Conservation (phyloP, 495 filamentous ascomycete genomes). For the Penicillium coprophilum region DNA sequence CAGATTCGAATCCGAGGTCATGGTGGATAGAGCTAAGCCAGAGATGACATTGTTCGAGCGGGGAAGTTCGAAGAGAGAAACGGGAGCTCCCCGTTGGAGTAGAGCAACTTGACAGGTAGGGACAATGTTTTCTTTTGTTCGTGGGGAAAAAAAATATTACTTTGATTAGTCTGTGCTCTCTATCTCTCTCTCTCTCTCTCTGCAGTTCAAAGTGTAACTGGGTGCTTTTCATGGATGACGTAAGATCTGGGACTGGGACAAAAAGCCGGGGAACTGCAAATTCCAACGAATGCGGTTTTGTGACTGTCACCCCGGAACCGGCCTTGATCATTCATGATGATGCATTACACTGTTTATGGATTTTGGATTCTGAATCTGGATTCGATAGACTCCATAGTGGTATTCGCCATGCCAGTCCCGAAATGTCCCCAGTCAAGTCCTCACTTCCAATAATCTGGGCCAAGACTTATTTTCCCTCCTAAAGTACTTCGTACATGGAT, state of each 20-base stretch:
- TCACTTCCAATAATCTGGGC: not conserved
- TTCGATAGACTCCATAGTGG: not conserved
- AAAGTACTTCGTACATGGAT: not conserved
- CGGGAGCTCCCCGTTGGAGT: slow-evolving; percentile 11
- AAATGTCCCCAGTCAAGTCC: not conserved
- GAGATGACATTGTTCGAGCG: slow-evolving; percentile 38
- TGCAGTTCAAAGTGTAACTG: slow-evolving; percentile 13
- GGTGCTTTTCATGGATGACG: slow-evolving; percentile 40
- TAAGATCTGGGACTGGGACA: slow-evolving; percentile 38
- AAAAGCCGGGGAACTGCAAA: slow-evolving; percentile 22
- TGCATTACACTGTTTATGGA: slow-evolving; percentile 2
- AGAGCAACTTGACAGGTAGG: not conserved
- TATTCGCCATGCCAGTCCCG: not conserved
- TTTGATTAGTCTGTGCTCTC: slow-evolving; percentile 7
- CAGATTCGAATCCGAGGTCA: slow-evolving; percentile 48
- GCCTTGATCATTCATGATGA: slow-evolving; percentile 6
- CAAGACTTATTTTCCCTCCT: not conserved
- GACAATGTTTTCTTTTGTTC: not conserved
- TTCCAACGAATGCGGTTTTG: slow-evolving; percentile 29
- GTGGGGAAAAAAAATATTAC: not conserved
- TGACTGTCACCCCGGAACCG: slow-evolving; percentile 8
- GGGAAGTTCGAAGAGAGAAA: slow-evolving; percentile 16
- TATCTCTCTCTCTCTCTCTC: not conserved
- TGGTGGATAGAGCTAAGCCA: slow-evolving; percentile 36
- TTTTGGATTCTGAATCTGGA: not conserved